A percentile compares a stretch with the other conserved stretches of the same genome.
These are phyloP conservation scores for Mrakia gelida DNA, from an alignment of 768 basidiomycete genomes.

Conservation along the genomic window DNA sequence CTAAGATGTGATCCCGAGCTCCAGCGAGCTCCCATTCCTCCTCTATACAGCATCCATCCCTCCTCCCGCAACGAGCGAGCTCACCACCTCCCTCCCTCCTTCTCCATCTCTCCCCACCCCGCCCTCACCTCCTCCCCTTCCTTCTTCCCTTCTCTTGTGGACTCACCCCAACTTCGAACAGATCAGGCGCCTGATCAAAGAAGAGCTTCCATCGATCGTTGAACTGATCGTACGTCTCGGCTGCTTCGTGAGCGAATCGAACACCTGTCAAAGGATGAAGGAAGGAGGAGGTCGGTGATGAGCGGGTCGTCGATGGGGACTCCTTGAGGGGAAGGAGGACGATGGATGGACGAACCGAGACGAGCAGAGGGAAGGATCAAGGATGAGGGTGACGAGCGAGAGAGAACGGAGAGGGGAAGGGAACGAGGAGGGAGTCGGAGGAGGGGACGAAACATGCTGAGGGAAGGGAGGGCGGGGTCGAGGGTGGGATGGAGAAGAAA, in stretches of 20 bases:
- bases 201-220: slow-evolving; percentile 89
- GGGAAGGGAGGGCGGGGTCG: background rate
- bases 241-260: slow-evolving; percentile 54
- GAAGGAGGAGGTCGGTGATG: background rate
- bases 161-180: slow-evolving; percentile 70
- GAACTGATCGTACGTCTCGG: slow-evolving; percentile 92
- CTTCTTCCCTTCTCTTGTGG: background rate
- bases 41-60: too few species aligned
- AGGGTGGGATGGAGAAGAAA: background rate
- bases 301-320: background rate
- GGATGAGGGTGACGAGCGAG: background rate
- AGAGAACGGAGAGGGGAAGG: background rate
- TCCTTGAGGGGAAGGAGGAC: background rate
- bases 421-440: background rate
- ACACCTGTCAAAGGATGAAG: slow-evolving; percentile 11
- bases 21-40: too few species aligned
- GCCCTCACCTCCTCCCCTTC: background rate
- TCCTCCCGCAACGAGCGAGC: background rate
- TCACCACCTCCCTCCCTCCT: background rate
- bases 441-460: background rate
- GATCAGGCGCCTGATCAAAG: slow-evolving; percentile 86
- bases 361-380: background rate
- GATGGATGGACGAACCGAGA: background rate
- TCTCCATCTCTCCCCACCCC: background rate
- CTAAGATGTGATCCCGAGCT: too few species aligned